Evolutionary conservation across 305 asterid species (phyloP), one percentile per base, ranked within the genome.

Genomic region (Fraxinus sp.): DNA sequence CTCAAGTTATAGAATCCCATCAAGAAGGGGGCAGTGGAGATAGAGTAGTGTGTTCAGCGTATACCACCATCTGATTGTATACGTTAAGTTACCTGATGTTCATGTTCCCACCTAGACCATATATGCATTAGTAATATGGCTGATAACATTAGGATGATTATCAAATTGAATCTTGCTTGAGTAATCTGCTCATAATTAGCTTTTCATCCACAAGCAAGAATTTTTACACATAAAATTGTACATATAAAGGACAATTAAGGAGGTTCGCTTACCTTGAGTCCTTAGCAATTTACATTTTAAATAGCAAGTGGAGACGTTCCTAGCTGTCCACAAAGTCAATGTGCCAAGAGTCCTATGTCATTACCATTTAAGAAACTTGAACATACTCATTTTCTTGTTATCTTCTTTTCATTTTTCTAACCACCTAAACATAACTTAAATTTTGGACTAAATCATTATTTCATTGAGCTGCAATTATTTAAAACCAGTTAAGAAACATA

Each of bases 1-100:
- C 75, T 87, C 83, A 78, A 66, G 83, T 82, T 71, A 76, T 64
- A 66, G 55, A 78, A 52, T 73, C 79, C 44, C 39, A 76, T 35
- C 59, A 79, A 49, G 39, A 39, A 77, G 80, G 68, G 37, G 33
- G 36, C 70, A 74, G 52, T 68, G 20, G 41, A 22, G 77, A 30
- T 78, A 2, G 77, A 2, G 77, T 70, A 46, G 41, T 59, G 75
- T 28, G 83, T 74, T 74, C 14, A 4, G 33, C 44, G 76, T 71
- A 82, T 81, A 80, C 78, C 81, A 71, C 84, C 77, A 39, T 80
- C 39, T 76, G 77, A 37, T 57, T 20, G 68, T 57, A 57, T 20
- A 57, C 26, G 10, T 57, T 18, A 57, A 1, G 66, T 39, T 70
- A 71, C 41, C 26, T 71, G 20, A 41, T 70, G n/a, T 13, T 68